Conservation (phyloP, 1,139 yeast genomes). For the Citeromyces hawaiiensis region DNA sequence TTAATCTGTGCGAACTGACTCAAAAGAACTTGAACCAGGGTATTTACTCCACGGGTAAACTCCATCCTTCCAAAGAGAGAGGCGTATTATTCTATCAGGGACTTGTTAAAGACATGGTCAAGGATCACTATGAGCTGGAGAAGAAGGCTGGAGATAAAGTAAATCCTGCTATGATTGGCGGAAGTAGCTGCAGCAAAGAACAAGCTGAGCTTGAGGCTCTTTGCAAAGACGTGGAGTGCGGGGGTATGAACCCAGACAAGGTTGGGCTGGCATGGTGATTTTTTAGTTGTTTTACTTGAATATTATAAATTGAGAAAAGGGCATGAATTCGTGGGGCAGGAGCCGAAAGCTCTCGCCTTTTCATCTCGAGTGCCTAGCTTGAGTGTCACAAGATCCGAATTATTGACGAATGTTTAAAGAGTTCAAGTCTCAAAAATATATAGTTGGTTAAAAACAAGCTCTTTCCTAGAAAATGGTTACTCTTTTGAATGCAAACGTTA, state of each 20-base stretch:
- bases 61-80: constrained; percentile 44
- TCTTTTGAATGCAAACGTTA: too few species aligned
- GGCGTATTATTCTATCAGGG: constrained; percentile 21
- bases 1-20: constrained; percentile 40
- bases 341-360: too few species aligned
- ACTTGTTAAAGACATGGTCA: constrained; percentile 17
- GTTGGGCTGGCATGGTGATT: constrained; percentile 14
- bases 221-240: constrained; percentile 35
- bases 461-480: too few species aligned
- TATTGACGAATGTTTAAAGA: too few species aligned
- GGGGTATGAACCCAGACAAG: constrained; percentile 21
- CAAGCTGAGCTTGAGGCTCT: constrained; percentile 35
- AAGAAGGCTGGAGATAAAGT: constrained; percentile 27
- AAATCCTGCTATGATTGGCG: constrained; percentile 38
- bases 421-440: too few species aligned
- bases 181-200: constrained; percentile 22
- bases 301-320: too few species aligned
- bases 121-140: constrained; percentile 34
- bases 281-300: neutral
- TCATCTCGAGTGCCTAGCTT: too few species aligned
- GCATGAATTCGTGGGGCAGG: too few species aligned
- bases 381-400: too few species aligned
- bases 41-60: constrained; percentile 39
- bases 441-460: too few species aligned
- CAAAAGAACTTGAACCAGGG: constrained; percentile 51